Evolutionary conservation across 148 eudicot genomes (phyloP), one percentile per base, ranked within the genome.

Genomic region (Euryodendron excelsum): DNA sequence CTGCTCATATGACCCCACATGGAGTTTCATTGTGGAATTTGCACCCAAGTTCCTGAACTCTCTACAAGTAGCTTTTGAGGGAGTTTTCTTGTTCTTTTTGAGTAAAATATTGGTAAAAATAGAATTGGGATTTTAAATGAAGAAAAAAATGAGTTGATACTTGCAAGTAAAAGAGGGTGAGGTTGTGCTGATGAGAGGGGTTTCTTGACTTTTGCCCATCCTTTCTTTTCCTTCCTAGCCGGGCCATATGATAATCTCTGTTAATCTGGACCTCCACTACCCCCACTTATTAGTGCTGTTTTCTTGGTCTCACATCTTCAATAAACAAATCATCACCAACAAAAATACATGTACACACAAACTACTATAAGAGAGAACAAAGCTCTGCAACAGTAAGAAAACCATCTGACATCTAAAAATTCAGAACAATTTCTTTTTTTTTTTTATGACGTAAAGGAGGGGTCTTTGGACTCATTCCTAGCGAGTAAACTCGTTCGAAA

Each of bases 1-100:
- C 77, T 74, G 59, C 58, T 74, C 17, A 41, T 39, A 41, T 74
- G 77, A 74, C 68, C 77, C 77, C 77, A 74, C 77, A 55, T 21
- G 11, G 36, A 27, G 77, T 2, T n/a, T 61, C 50, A 25, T 62
- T 73, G 48, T 73, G 65, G 50, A 55, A 56, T n/a, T 23, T 56
- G 15, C 34, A 45, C 0, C 15, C 20, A 69, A 45, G 73, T 69
- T 69, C 73, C 53, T 23, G 20, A 45, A 3, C 34, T 69, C 73
- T 45, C 45, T 27, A 41, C 69, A 61, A 75, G 30, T 75, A 41
- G 69, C 78, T 61, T 75, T 74, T 18, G 52, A 61, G 37, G 77
- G 36, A 74, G 34, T 45, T 60, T 58, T 50, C 14, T 36, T 56
- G 23, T 74, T 10, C 15, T 39, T 28, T 74, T 74, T 59, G 34